These are phyloP conservation scores for Reticulascus tulasneorum DNA, from an alignment of 2,329 filamentous ascomycete genomes.

Conservation along the genomic window DNA sequence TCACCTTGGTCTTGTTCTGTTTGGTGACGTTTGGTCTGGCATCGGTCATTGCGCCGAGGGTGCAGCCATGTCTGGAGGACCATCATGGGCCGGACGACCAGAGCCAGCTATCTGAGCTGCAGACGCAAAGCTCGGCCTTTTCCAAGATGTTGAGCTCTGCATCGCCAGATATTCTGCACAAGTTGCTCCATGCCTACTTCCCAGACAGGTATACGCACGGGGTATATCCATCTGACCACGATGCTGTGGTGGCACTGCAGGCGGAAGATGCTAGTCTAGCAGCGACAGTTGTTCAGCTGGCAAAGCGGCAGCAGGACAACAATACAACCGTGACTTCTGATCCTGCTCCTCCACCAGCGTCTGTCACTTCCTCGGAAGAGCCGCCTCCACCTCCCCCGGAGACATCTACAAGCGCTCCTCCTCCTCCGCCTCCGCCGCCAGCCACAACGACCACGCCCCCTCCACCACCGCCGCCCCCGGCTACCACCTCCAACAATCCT, in stretches of 20 bases:
- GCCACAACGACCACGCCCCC: constrained; percentile 20
- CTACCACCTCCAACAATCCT: constrained; percentile 10
- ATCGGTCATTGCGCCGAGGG: constrained; percentile 11
- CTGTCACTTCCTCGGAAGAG: constrained; percentile 10
- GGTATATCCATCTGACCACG: constrained; percentile 61
- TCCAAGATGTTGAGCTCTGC: constrained; percentile 41
- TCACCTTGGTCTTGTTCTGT: constrained; percentile 17
- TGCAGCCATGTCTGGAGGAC: constrained; percentile 7
- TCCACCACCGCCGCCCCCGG: constrained; percentile 10
- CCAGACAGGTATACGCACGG: constrained; percentile 64
- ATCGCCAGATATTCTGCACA: constrained; percentile 59
- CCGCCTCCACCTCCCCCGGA: constrained; percentile 3
- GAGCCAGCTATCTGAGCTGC: not conserved
- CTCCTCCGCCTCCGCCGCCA: constrained; percentile 12
- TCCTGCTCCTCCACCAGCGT: constrained; percentile 4
- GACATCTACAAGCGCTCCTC: constrained; percentile 12
- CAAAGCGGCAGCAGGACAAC: constrained; percentile 52
- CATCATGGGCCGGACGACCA: constrained; percentile 3
- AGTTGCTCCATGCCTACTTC: constrained; percentile 60
- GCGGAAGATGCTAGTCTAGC: constrained; percentile 58
- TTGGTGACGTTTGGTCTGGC: constrained; percentile 19
- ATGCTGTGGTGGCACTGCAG: constrained; percentile 60
- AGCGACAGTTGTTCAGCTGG: constrained; percentile 59
- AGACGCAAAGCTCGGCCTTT: not conserved
- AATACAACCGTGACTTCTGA: constrained; percentile 21